Base-by-base conservation (phyloP, 352 stramenopile species). In the Globisporangium uncinulatum region DNA sequence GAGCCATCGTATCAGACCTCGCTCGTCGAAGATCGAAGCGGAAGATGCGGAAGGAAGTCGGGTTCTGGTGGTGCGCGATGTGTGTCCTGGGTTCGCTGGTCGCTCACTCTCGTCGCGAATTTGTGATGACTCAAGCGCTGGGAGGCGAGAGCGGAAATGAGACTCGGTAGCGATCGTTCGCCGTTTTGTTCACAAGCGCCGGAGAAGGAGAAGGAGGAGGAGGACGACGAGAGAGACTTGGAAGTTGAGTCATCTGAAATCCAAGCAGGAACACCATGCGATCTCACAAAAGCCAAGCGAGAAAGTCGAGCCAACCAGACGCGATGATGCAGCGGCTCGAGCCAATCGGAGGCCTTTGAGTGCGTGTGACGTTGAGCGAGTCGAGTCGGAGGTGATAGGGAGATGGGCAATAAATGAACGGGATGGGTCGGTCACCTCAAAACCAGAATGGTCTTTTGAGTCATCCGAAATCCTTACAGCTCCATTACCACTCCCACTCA, bases 281-380 rank as follows among this genome's bases (percentile, higher is more conserved):
- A 29, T 29, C 24, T 29, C 24, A 4, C 24, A 7, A 21, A 19
- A 42, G 15, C 13, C 0, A n/a, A 54, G 15, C 14, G 32, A 15
- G 9, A 51, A 46, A 48, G 42, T 19, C 31, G 10, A 4, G 36
- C 4, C 19, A 44, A 60, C 20, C 39, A n/a, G 4, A 36, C 8
- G 47, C 37, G 17, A 55, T 76, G 69, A 76, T 66, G 69, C 69
- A 51, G 43, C 37, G 39, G 1, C 39, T 24, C 24, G 29, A 57
- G 19, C 69, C 69, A 76, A 76, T 76, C 36, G 46, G 24, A 42
- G 32, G 21, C 64, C 59, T 60, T 54, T 53, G 65, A 70, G 34
- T 39, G 34, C 34, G 34, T 6, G 34, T 39, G 34, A 39, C 34
- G 34, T 8, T 13, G 34, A 39, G 34, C 34, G 34, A 39, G 34